Evolutionary conservation across 2,329 filamentous ascomycete species (phyloP).

Genomic region (Colletotrichum godetiae): DNA sequence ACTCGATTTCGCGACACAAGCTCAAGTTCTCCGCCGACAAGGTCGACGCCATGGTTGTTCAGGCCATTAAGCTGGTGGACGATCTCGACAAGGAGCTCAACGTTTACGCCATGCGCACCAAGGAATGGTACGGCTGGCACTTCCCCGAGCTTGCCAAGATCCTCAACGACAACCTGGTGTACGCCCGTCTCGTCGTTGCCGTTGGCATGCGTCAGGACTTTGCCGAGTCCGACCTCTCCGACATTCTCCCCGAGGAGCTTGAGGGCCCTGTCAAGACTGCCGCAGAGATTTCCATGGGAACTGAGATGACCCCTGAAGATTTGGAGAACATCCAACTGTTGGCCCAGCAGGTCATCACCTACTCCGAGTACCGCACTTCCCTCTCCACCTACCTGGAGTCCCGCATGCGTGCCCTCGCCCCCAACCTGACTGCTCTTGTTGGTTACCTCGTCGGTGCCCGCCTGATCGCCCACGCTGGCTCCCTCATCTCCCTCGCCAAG

Average conservation of each 20-base stretch:
- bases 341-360: constrained; percentile 91
- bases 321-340: constrained; percentile 91
- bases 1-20: constrained; percentile 97
- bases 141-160: constrained; percentile 99
- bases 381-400: constrained; percentile 90
- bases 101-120: constrained; percentile 98
- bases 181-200: constrained; percentile 86
- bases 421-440: constrained; percentile 92
- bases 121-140: constrained; percentile 99
- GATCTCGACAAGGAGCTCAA: constrained; percentile 99
- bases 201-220: constrained; percentile 91
- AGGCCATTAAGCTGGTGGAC: constrained; percentile 92
- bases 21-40: constrained; percentile 99
- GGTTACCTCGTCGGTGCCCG: constrained; percentile 94
- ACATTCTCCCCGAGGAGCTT: constrained; percentile 95
- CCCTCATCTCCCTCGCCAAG: constrained; percentile 94
- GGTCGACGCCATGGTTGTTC: constrained; percentile 99
- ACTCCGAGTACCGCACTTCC: constrained; percentile 89
- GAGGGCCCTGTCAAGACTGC: constrained; percentile 92
- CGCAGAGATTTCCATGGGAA: constrained; percentile 98
- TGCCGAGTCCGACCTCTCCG: constrained; percentile 80
- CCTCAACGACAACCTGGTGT: constrained; percentile 95
- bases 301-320: constrained; percentile 93
- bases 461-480: constrained; percentile 94
- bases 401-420: constrained; percentile 96